Evolutionary conservation across 768 basidiomycete genomes (phyloP).

Genomic region (Scleroderma bovista): DNA sequence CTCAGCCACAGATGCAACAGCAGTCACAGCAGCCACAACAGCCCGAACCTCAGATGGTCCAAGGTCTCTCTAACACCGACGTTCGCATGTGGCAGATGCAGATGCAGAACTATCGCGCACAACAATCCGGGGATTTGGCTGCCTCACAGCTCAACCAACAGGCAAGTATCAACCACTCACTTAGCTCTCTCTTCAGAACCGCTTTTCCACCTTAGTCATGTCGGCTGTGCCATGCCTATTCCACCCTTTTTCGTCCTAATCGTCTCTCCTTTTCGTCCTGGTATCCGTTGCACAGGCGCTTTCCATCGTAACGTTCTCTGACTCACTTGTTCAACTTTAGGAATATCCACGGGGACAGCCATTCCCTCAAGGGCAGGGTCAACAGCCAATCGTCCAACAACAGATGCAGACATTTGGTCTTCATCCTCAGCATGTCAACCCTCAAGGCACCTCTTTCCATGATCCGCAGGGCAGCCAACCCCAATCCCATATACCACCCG

Average conservation of each 20-base stretch:
- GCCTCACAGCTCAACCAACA: conserved; percentile 38
- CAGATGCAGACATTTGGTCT: conserved; percentile 42
- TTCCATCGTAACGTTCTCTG: conserved; percentile 18
- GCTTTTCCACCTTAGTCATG: neutral
- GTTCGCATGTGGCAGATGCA: conserved; percentile 51
- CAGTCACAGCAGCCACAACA: conserved; percentile 42
- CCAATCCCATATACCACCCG: conserved; percentile 29
- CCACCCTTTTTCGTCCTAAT: conserved; percentile 7
- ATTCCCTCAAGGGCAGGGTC: conserved; percentile 36
- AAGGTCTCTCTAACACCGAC: conserved; percentile 44
- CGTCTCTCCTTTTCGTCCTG: neutral
- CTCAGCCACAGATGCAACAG: conserved; percentile 38
- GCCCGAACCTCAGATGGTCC: conserved; percentile 33
- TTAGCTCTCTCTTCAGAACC: too few relatives aligned
- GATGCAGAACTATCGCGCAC: conserved; percentile 38
- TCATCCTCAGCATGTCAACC: conserved; percentile 32
- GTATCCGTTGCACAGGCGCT: neutral
- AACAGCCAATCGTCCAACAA: conserved; percentile 32
- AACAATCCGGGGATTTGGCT: conserved; percentile 37
- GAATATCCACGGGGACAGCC: conserved; percentile 40
- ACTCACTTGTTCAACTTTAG: conserved; percentile 34
- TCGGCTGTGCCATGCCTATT: neutral
- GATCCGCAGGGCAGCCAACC: conserved; percentile 27
- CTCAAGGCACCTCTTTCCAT: conserved; percentile 34
- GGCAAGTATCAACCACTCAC: conserved; percentile 33